These are phyloP conservation scores for Botryotinia globosa DNA, from an alignment of 2,329 filamentous ascomycete genomes.

Conservation along the genomic window DNA sequence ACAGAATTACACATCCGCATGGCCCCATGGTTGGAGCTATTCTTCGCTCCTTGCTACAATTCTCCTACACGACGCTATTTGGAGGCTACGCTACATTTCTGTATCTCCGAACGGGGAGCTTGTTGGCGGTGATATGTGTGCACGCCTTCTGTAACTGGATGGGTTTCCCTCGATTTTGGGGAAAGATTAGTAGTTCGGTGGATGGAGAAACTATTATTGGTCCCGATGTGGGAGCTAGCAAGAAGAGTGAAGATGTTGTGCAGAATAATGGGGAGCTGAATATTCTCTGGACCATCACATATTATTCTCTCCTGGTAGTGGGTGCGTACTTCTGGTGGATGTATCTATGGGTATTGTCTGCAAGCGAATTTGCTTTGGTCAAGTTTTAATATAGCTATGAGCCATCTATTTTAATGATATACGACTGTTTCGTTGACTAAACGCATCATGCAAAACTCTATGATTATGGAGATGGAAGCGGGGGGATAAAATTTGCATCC, in stretches of 20 bases:
- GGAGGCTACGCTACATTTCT: slow-evolving; percentile 91
- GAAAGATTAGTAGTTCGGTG: slow-evolving; percentile 54
- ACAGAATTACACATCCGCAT: slow-evolving; percentile 73
- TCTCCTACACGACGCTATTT: slow-evolving; percentile 88
- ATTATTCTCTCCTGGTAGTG: slow-evolving; percentile 72
- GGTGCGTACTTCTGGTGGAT: slow-evolving; percentile 72
- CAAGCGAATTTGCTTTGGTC: slow-evolving; percentile 53
- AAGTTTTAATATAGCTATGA: slow-evolving; percentile 25
- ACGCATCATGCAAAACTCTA: neutral
- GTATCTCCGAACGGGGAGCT: slow-evolving; percentile 78
- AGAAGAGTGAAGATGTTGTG: slow-evolving; percentile 41
- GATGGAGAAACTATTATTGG: slow-evolving; percentile 29
- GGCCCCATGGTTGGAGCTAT: slow-evolving; percentile 62
- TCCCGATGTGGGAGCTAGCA: slow-evolving; percentile 36
- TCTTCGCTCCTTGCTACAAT: slow-evolving; percentile 74
- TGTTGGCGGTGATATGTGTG: slow-evolving; percentile 70
- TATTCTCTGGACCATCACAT: slow-evolving; percentile 67
- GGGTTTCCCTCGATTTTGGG: slow-evolving; percentile 85
- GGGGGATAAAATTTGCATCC: neutral
- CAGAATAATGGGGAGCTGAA: slow-evolving; percentile 38
- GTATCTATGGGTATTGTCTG: slow-evolving; percentile 69
- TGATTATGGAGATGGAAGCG: neutral
- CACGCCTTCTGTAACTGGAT: slow-evolving; percentile 92
- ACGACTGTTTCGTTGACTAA: neutral
- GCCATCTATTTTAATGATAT: slow-evolving; percentile 7